These are phyloP conservation scores for Aspergillus ochraceoroseus DNA, from an alignment of 2,329 filamentous ascomycete species.

Conservation along the genomic window DNA sequence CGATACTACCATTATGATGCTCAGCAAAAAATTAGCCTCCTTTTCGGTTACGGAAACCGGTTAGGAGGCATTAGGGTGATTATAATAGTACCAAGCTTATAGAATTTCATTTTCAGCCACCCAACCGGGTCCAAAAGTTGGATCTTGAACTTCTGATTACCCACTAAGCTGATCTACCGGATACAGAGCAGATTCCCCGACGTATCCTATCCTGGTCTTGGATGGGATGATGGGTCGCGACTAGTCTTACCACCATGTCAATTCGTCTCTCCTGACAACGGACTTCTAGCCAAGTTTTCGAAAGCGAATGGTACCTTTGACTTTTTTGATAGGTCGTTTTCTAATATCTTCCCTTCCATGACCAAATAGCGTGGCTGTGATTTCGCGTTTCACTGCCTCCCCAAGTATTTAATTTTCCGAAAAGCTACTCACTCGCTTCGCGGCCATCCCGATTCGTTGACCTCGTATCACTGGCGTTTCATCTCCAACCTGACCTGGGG, in stretches of 20 bases:
- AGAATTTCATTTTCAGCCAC: slow-evolving; percentile 12
- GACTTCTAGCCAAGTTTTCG: slow-evolving; percentile 7
- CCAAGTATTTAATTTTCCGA: slow-evolving; percentile 12
- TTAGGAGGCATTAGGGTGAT: too few species aligned
- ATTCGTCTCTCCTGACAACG: slow-evolving; percentile 11
- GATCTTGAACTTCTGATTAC: slow-evolving; percentile 16
- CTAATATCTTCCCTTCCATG: slow-evolving; percentile 2
- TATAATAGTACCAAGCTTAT: too few species aligned
- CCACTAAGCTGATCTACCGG: slow-evolving; percentile 24
- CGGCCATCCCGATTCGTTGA: neutral
- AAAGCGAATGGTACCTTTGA: slow-evolving; percentile 20
- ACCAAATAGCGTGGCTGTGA: neutral
- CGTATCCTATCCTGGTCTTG: slow-evolving; percentile 12
- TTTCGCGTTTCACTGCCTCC: neutral
- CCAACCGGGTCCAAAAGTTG: slow-evolving; percentile 10
- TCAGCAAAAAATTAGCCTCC: neutral
- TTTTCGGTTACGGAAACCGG: neutral
- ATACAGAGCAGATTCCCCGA: slow-evolving; percentile 19
- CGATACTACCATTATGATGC: neutral
- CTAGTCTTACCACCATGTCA: slow-evolving; percentile 12
- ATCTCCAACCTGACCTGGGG: neutral
- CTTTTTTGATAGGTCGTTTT: slow-evolving; percentile 19
- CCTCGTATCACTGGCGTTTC: neutral
- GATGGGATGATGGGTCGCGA: slow-evolving; percentile 11
- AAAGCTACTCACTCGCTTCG: slow-evolving; percentile 2